Evolutionary conservation across 1,139 yeast species (phyloP), one percentile per base, ranked within the genome.

Genomic region (Suhomyces guaymorum): DNA sequence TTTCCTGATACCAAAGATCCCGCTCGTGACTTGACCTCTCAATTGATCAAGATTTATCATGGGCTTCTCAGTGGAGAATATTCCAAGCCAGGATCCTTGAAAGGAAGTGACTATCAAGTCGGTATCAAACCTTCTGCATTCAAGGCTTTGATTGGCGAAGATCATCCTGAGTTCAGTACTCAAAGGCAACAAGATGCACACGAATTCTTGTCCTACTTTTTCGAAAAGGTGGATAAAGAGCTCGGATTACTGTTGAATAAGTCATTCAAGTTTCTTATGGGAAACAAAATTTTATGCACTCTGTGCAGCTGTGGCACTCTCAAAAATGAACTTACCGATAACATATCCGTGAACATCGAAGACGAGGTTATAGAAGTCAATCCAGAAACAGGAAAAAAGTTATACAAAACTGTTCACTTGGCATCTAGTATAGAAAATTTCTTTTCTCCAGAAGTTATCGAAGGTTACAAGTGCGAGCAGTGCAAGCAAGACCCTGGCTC

Each of bases 181-280:
- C 86, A 82, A 72, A 78, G 80, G 49, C 99, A 92, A 54, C 98
- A 92, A 57, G 99, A 92, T 65, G 94, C 97, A 0, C 85, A 82
- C 66, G 98, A 92, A 56, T 94, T 89, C 54, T 73, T 89, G 57
- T 64, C 78, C 7, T 82, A 81, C 54, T 59, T 90, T 14, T 52
- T 82, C 24, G 86, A 82, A 39, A 73, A 77, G 46, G 57, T 87
- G 22, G 92, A 84, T 46, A 63, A 63, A 28, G 79, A 82, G 9
- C 52, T 63, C 32, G 75, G 75, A 0, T 43, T 61, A n/a, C 42
- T 42, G 7, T 47, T 70, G 16, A 77, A 80, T 40, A 69, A 72
- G 32, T 52, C 70, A 5, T 79, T 92, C 51, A 78, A 80, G 47
- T 90, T 84, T 54, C 65, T 78, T 18, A 58, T 78, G 26, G 82